Evolutionary conservation across 1,284 basidiomycete genomes (phyloP).

Genomic region (Malassezia arunalokei): DNA sequence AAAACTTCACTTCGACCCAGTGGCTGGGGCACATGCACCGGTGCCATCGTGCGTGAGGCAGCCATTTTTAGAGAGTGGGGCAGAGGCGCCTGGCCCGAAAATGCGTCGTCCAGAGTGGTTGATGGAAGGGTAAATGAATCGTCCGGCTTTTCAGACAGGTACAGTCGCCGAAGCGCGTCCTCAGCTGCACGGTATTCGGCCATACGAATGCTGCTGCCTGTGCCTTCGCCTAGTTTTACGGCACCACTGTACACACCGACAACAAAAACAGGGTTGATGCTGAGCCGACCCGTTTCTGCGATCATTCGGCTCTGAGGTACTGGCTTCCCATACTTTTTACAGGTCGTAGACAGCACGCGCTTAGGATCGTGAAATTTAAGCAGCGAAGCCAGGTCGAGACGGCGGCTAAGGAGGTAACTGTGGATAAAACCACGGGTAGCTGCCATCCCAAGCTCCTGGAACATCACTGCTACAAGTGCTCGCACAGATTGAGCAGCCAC

Average conservation of each 20-base stretch:
- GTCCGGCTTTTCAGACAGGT: conserved; percentile 55
- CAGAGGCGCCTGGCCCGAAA: conserved; percentile 8
- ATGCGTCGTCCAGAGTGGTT: conserved; percentile 24
- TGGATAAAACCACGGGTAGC: conserved; percentile 26
- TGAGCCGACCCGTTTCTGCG: conserved; percentile 79
- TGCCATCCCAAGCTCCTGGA: conserved; percentile 49
- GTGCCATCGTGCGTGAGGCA: not conserved
- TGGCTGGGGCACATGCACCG: conserved; percentile 6
- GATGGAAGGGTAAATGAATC: conserved; percentile 49
- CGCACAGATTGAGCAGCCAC: conserved; percentile 48
- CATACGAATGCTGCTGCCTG: conserved; percentile 84
- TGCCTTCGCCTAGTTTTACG: conserved; percentile 78
- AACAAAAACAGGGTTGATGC: conserved; percentile 79
- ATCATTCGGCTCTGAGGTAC: conserved; percentile 55
- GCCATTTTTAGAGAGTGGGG: conserved; percentile 10
- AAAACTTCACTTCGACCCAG: conserved; percentile 13
- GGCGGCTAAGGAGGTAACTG: conserved; percentile 23
- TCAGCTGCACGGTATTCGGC: conserved; percentile 84
- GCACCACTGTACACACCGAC: conserved; percentile 82
- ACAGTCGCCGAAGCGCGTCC: conserved; percentile 66
- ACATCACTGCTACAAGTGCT: conserved; percentile 52
- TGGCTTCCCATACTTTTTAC: conserved; percentile 37
- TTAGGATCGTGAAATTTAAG: conserved; percentile 61
- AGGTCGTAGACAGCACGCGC: conserved; percentile 41
- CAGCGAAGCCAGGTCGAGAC: conserved; percentile 58